phyloP scores from a whole-genome alignment of 1,284 basidiomycete species.

The Paramarasmius palmivorus region DNA sequence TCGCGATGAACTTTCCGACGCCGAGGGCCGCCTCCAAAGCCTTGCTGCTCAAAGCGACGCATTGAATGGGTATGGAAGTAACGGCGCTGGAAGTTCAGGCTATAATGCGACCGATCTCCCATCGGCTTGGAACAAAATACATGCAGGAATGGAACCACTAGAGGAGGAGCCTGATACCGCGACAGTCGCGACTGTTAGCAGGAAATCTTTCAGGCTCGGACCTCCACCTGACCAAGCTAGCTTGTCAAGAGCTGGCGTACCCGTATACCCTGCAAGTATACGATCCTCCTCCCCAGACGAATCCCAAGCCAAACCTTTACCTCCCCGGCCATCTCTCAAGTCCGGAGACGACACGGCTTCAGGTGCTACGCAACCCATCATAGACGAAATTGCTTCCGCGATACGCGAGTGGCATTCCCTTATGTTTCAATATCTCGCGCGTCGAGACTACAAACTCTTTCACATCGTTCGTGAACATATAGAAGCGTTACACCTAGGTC shows the following conservation, averaged over 20 bases:
- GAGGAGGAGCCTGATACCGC: conserved; percentile 60
- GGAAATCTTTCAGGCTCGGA: conserved; percentile 68
- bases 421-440: conserved; percentile 88
- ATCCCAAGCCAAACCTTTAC: conserved; percentile 76
- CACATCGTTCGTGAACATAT: conserved; percentile 87
- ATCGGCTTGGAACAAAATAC: conserved; percentile 42
- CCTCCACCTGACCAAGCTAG: conserved; percentile 74
- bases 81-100: conserved; percentile 14
- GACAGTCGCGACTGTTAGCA: conserved; percentile 32
- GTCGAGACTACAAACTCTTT: conserved; percentile 90
- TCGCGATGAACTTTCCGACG: conserved; percentile 87
- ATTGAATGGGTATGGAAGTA: conserved; percentile 35
- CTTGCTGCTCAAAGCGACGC: conserved; percentile 44
- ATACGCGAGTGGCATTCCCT: conserved; percentile 93
- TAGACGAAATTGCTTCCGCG: conserved; percentile 97
- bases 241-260: conserved; percentile 66
- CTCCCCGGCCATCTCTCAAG: conserved; percentile 91
- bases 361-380: conserved; percentile 82
- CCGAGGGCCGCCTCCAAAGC: conserved; percentile 81
- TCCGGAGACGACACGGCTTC: conserved; percentile 89
- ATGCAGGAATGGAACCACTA: conserved; percentile 61
- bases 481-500: conserved; percentile 86
- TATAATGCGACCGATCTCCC: conserved; percentile 12
- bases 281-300: conserved; percentile 66
- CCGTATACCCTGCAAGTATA: conserved; percentile 61